These are phyloP conservation scores for Camptophora hylomeconis DNA, from an alignment of 2,329 filamentous ascomycete species.

Conservation along the genomic window DNA sequence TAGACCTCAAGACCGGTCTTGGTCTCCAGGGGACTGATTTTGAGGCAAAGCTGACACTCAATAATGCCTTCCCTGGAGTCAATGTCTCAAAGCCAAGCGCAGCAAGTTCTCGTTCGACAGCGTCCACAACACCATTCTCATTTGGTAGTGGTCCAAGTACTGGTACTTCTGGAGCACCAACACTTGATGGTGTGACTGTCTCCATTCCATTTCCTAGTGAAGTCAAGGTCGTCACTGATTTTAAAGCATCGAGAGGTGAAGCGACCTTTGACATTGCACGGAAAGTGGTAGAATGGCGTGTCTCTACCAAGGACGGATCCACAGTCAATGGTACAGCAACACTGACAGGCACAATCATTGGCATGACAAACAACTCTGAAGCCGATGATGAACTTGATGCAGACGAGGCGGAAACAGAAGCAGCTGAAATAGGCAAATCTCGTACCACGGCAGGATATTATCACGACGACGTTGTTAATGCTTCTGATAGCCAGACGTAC, in stretches of 20 bases:
- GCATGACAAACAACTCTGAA: constrained; percentile 34
- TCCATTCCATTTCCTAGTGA: constrained; percentile 64
- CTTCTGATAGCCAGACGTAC: constrained; percentile 14
- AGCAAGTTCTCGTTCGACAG: constrained; percentile 28
- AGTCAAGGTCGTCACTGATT: constrained; percentile 71
- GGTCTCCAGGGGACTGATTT: constrained; percentile 71
- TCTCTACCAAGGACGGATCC: constrained; percentile 59
- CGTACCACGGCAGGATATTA: constrained; percentile 34
- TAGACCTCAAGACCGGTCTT: constrained; percentile 71
- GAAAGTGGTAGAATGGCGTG: constrained; percentile 65
- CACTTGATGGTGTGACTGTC: constrained; percentile 64
- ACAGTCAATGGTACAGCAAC: constrained; percentile 55
- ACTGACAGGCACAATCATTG: constrained; percentile 65
- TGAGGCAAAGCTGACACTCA: constrained; percentile 65
- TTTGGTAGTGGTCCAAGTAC: constrained; percentile 28
- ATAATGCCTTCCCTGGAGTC: constrained; percentile 48
- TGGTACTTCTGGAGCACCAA: constrained; percentile 45
- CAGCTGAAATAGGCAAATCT: constrained; percentile 16
- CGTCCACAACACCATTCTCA: constrained; percentile 36
- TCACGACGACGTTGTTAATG: constrained; percentile 29
- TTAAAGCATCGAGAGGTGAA: constrained; percentile 70
- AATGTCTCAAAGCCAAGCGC: constrained; percentile 29
- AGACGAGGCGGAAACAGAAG: constrained; percentile 18
- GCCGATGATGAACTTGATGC: constrained; percentile 16
- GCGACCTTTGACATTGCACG: constrained; percentile 67